Conservation (phyloP, 2,329 filamentous ascomycete genomes). For the Emmonsiellopsis sp. region DNA sequence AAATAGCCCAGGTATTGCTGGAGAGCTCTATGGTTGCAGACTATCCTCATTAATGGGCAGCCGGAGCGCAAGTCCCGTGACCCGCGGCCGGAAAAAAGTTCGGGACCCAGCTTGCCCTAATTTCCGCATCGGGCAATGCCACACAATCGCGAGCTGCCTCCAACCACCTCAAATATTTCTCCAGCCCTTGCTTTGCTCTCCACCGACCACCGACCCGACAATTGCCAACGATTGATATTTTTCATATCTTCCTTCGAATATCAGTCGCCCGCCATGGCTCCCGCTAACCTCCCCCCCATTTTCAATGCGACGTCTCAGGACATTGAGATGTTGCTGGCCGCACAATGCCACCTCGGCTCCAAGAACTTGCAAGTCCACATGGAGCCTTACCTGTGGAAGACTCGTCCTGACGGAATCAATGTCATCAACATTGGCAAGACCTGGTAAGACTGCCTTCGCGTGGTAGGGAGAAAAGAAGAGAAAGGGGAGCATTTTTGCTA, state of each 20-base stretch:
- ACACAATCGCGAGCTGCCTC: constrained; percentile 3
- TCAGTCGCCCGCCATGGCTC: constrained; percentile 74
- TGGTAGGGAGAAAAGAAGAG: neutral
- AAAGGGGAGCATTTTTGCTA: constrained; percentile 4
- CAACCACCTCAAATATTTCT: constrained; percentile 2
- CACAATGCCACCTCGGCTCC: constrained; percentile 91
- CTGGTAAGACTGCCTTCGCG: constrained; percentile 57
- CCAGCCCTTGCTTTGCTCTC: constrained; percentile 10
- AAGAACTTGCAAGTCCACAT: constrained; percentile 99
- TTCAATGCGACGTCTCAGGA: constrained; percentile 98
- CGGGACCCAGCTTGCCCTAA: constrained; percentile 9
- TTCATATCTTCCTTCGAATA: constrained; percentile 28
- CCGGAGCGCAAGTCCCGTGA: neutral
- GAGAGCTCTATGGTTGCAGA: too few species aligned
- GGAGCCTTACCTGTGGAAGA: constrained; percentile 99
- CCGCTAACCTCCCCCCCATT: constrained; percentile 81
- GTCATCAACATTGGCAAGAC: constrained; percentile 99
- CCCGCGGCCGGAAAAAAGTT: neutral
- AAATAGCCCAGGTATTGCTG: too few species aligned
- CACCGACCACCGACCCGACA: constrained; percentile 28
- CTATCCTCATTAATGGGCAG: too few species aligned
- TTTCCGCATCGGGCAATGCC: neutral
- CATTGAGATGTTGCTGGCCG: constrained; percentile 98
- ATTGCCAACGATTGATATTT: constrained; percentile 39
- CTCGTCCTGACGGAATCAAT: constrained; percentile 95